phyloP scores from a whole-genome alignment of 2,329 filamentous ascomycete species.

The Pseudofabraea citricarpa region DNA sequence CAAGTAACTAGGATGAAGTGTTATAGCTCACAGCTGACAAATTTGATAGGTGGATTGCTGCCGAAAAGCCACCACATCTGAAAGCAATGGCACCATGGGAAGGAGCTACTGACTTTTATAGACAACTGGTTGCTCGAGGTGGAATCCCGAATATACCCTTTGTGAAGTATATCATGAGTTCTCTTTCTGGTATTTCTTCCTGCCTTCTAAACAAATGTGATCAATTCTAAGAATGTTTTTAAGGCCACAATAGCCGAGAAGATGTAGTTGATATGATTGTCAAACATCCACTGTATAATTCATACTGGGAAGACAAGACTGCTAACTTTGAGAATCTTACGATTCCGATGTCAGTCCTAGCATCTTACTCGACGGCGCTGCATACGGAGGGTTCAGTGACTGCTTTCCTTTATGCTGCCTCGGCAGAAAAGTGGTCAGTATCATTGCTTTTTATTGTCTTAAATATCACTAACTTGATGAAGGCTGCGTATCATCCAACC shows the following conservation, averaged over 20 bases:
- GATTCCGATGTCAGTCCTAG: constrained; percentile 6
- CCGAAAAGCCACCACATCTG: constrained; percentile 4
- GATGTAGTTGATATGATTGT: constrained; percentile 1
- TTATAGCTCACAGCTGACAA: too few relatives aligned
- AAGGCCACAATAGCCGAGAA: neutral
- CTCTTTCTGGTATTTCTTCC: too few relatives aligned
- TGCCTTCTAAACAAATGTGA: neutral
- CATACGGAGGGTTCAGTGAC: constrained; percentile 6
- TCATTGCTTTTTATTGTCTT: neutral
- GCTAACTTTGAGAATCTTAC: constrained; percentile 3
- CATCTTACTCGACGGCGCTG: constrained; percentile 2
- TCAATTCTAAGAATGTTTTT: neutral
- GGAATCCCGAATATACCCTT: neutral
- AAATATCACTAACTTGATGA: neutral
- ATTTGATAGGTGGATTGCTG: too few relatives aligned
- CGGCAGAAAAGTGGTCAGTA: constrained; percentile 4
- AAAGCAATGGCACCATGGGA: constrained; percentile 5
- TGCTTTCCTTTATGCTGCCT: neutral
- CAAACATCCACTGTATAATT: constrained; percentile 9
- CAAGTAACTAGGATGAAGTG: too few relatives aligned
- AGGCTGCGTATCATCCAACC: constrained; percentile 15
- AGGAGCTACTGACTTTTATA: constrained; percentile 4
- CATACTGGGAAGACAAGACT: constrained; percentile 6
- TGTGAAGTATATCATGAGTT: too few relatives aligned
- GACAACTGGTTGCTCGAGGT: constrained; percentile 1